A percentile compares a stretch with the other conserved stretches of the same genome.
Evolutionary conservation across 164 flowering plant species (phyloP).

Genomic region (Liriodendron chinense): DNA sequence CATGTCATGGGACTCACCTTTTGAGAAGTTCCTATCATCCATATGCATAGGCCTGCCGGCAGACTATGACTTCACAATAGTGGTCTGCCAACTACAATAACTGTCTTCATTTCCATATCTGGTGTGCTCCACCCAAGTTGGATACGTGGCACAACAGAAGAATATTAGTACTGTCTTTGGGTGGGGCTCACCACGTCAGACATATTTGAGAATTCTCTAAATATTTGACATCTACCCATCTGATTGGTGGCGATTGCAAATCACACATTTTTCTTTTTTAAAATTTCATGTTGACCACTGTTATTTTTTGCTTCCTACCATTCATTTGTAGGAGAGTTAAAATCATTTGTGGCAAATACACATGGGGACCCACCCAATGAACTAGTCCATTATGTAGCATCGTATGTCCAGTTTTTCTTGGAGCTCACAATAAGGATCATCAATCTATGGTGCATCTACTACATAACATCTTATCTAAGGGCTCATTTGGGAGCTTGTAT

Average conservation of each 20-base stretch:
- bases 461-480: too few relatives aligned
- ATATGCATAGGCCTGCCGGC: too few relatives aligned
- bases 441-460: too few relatives aligned
- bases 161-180: not conserved
- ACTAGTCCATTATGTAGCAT: not conserved
- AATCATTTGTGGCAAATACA: not conserved
- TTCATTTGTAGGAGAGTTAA: not conserved
- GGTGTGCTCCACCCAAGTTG: too few relatives aligned
- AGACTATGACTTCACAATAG: not conserved
- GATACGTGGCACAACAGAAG: not conserved
- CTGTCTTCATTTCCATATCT: not conserved
- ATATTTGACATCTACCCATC: too few relatives aligned
- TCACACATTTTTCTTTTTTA: too few relatives aligned
- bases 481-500: too few relatives aligned
- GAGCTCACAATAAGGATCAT: not conserved
- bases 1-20: too few relatives aligned
- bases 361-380: not conserved
- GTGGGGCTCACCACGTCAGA: not conserved
- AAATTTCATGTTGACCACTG: not conserved
- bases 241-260: not conserved
- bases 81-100: not conserved
- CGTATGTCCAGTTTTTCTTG: too few relatives aligned
- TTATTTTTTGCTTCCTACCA: not conserved
- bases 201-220: not conserved
- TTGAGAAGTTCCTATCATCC: too few relatives aligned